Evolutionary conservation across 345 rosid genomes (phyloP), one percentile per base, ranked within the genome.

Genomic region (Bruguiera parviflora): DNA sequence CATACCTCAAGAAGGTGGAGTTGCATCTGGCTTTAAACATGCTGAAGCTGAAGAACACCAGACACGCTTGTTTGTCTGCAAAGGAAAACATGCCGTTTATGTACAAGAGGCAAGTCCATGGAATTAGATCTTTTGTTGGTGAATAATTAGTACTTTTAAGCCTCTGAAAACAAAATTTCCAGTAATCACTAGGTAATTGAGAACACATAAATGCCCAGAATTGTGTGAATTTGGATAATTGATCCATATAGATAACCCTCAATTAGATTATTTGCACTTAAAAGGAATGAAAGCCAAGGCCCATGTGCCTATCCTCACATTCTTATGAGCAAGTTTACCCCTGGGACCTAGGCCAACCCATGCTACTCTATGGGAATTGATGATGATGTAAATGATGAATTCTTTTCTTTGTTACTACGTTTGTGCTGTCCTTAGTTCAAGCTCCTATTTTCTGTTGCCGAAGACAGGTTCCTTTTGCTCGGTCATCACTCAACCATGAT

Each of bases 1-100:
- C 59, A 96, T 96, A 71, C 99, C 99, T 27, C 89, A 85, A 69
- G 89, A 96, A 79, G 99, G 99, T 72, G 99, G 99, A 63, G 84
- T 88, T 82, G 78, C 90, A 70, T 84, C 98, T 52, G 97, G 98
- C 60, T 92, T 90, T 71, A 92, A 90, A 73, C 95, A 89, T 61
- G 89, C 87, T 32, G 83, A 84, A 68, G 92, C 81, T 4, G 88
- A 89, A 75, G 96, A 92, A 77, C 89, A 92, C 67, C 85, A 85
- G 73, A 87, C 87, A n/a, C 88, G 98, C 65, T 75, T 96, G 67
- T 89, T 87, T 84, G 86, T 89, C 63, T 96, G 99, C 83, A 89
- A 77, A 82, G 99, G 99, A 63, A 92, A 92, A 78, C 97, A 92
- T 76, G 90, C 84, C 66, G 95, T 96, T 68, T 95, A 84, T 70